A percentile compares a stretch with the other conserved stretches of the same genome.
Conservation (phyloP, 2,329 filamentous ascomycete species). For the Ilyonectria destructans region DNA sequence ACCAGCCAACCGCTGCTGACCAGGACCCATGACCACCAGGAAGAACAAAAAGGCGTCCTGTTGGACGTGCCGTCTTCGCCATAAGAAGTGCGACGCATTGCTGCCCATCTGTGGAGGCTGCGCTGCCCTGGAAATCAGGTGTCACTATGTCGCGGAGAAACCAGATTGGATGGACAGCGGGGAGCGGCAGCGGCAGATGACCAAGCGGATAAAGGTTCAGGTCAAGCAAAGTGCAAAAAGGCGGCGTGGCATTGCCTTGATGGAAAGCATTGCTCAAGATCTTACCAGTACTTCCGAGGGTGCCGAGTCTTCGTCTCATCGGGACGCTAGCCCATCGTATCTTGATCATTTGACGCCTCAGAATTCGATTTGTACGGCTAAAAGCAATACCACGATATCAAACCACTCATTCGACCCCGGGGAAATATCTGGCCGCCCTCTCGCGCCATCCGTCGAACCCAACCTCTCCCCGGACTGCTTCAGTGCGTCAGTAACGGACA, state of each 20-base stretch:
- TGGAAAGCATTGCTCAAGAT: conserved; percentile 25
- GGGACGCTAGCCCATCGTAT: background rate
- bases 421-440: no score
- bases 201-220: conserved; percentile 42
- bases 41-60: conserved; percentile 49
- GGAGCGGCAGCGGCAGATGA: conserved; percentile 41
- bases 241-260: conserved; percentile 52
- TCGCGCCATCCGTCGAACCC: background rate
- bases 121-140: conserved; percentile 63
- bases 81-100: conserved; percentile 68
- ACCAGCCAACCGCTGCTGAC: background rate
- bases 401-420: background rate
- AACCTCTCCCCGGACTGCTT: background rate
- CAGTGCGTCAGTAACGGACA: background rate
- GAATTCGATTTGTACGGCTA: background rate
- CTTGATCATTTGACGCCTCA: background rate
- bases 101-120: conserved; percentile 63
- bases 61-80: conserved; percentile 70
- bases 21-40: conserved; percentile 4
- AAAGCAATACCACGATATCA: background rate
- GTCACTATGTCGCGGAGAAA: conserved; percentile 61
- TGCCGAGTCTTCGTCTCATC: background rate
- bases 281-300: background rate
- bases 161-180: conserved; percentile 65
- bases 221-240: conserved; percentile 45